Percentiles rank a stretch among this genome's conserved stretches.
phyloP scores from a whole-genome alignment of 2,329 filamentous ascomycete species.

The Escovopsis sp. region DNA sequence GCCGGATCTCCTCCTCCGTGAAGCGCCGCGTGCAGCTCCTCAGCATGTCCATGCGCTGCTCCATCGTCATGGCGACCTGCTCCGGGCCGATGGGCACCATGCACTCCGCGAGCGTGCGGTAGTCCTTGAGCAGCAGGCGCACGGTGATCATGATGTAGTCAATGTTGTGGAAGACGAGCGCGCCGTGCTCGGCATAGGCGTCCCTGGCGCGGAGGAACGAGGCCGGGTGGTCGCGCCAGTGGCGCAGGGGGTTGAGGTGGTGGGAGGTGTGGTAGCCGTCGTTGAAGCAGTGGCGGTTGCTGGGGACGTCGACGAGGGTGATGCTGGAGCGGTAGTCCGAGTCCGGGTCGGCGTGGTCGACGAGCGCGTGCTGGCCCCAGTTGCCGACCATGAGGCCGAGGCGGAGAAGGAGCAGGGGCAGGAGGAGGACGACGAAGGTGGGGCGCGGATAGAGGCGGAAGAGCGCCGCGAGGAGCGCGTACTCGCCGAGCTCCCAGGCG shows the following conservation, averaged over 20 bases:
- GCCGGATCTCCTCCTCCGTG: slow-evolving; percentile 44
- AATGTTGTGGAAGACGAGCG: slow-evolving; percentile 66
- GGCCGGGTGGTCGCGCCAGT: slow-evolving; percentile 68
- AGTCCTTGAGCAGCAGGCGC: slow-evolving; percentile 54
- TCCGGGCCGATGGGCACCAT: slow-evolving; percentile 54
- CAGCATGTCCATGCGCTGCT: slow-evolving; percentile 48
- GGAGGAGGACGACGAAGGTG: slow-evolving; percentile 47
- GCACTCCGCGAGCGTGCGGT: slow-evolving; percentile 50
- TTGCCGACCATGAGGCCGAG: slow-evolving; percentile 68
- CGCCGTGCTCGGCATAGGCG: slow-evolving; percentile 48
- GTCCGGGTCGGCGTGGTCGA: slow-evolving; percentile 58
- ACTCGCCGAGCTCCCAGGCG: slow-evolving; percentile 46
- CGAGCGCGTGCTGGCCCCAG: slow-evolving; percentile 72
- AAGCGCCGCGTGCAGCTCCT: slow-evolving; percentile 50
- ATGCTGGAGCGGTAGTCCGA: slow-evolving; percentile 69
- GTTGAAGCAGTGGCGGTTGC: slow-evolving; percentile 70
- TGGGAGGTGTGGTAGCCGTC: slow-evolving; percentile 74
- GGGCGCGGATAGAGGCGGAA: slow-evolving; percentile 39
- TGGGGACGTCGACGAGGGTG: slow-evolving; percentile 62
- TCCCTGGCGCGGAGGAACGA: slow-evolving; percentile 57
- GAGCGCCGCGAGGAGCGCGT: slow-evolving; percentile 30
- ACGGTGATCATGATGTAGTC: slow-evolving; percentile 67
- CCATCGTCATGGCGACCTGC: slow-evolving; percentile 50
- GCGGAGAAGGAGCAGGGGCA: slow-evolving; percentile 52
- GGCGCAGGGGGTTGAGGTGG: slow-evolving; percentile 60